Base-by-base conservation (phyloP, 768 basidiomycete genomes). In the Tephrocybe sp. region DNA sequence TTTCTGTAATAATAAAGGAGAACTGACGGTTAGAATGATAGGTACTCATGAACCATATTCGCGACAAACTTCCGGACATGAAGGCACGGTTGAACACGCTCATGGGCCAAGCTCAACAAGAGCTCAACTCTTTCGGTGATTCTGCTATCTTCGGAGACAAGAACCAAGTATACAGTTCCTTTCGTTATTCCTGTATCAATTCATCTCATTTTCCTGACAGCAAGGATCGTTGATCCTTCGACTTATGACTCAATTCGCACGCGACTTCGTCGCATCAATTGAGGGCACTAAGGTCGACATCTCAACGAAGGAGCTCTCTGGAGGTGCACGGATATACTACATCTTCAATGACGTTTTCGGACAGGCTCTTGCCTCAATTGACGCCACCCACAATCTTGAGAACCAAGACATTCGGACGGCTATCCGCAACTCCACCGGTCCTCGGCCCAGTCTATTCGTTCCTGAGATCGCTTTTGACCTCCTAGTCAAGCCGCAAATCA, bases 341-440 rank as follows among this genome's bases (percentile, higher is more conserved):
- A 98, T 99, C 66, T 99, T 99, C 81, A 93, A 98, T 66, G 97
- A 98, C 62, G 84, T 98, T 47, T 99, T 98, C 63, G 97, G 97
- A 1, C 79, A 88, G 45, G 97, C 96, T 1, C 83, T 99, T 6
- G 81, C 84, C 49, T 87, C 83, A 5, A 92, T 99, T 62, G 90
- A 98, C 64, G 86, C 97, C 1, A 93, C 93, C 12, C 79, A 84
- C 42, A 95, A 95, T 64, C 77, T 99, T 48, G 93, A 94, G 52
- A 85, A 90, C 53, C 88, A 90, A 59, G 97, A 99, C 65, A 98
- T 99, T 64, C 84, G 96, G 20, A 99, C 97, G 4, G 97, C 97
- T 23, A 99, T 99, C 58, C 84, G 97, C 24, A 99, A 99, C 66
- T 98, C 96, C 15, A 98, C 97, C 2, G 97, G 97, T 33, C 97